A percentile compares a stretch with the other conserved stretches of the same genome.
These are phyloP conservation scores for Trichoderma asperelloides DNA, from an alignment of 495 filamentous ascomycete genomes.

Conservation along the genomic window DNA sequence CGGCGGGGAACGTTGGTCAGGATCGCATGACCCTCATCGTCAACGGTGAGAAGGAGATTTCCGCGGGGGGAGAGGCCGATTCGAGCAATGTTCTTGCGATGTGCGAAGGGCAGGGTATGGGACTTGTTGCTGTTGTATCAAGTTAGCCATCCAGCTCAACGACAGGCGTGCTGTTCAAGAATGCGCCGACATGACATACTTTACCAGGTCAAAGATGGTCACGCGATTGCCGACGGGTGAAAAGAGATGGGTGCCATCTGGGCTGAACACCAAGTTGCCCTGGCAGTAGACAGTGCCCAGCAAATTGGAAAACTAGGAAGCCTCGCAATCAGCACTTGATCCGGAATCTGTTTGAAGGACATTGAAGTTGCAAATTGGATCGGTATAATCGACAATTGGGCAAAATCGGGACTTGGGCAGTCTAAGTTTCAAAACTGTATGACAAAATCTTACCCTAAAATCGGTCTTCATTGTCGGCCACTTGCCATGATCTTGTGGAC, in stretches of 20 bases:
- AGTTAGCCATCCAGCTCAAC: constrained; percentile 18
- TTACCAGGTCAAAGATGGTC: constrained; percentile 89
- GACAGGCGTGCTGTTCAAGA: too few species aligned
- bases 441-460: constrained; percentile 56
- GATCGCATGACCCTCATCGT: constrained; percentile 90
- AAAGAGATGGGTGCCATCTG: constrained; percentile 88
- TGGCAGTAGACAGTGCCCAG: constrained; percentile 95
- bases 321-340: not conserved
- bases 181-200: constrained; percentile 49
- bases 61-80: constrained; percentile 81
- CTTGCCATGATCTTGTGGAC: constrained; percentile 17
- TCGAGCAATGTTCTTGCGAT: constrained; percentile 84
- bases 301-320: constrained; percentile 75
- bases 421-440: not conserved
- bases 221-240: constrained; percentile 97
- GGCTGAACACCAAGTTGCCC: constrained; percentile 93
- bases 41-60: constrained; percentile 82
- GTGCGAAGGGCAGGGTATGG: constrained; percentile 86
- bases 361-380: constrained; percentile 11
- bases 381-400: not conserved
- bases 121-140: constrained; percentile 72
- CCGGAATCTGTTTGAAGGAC: not conserved
- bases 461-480: constrained; percentile 80
- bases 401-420: not conserved
- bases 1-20: constrained; percentile 80